A percentile compares a stretch with the other conserved stretches of the same genome.
phyloP scores from a whole-genome alignment of 31 red algal genomes.

The Odonthalia washingtoniensis region DNA sequence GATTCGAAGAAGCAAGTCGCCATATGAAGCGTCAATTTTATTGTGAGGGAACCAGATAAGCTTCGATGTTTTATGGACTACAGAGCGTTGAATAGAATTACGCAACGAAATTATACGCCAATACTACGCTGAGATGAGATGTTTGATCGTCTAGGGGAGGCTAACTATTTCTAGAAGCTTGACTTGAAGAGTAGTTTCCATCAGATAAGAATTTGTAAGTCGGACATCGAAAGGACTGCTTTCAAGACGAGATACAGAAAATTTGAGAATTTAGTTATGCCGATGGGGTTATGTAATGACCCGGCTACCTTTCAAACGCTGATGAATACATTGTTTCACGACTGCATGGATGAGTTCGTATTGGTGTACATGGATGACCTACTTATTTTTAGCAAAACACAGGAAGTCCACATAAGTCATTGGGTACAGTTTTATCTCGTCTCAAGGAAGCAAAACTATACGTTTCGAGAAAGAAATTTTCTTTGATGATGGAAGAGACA shows the following conservation, averaged over 20 bases:
- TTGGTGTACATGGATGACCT: constrained; percentile 4
- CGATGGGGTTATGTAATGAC: constrained; percentile 20
- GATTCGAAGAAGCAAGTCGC: too few species aligned
- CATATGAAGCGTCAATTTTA: background rate
- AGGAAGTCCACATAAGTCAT: background rate
- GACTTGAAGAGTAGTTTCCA: constrained; percentile 8
- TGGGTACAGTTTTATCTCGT: background rate
- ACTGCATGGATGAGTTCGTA: background rate
- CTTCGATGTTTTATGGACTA: background rate
- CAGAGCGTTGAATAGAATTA: background rate
- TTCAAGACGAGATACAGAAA: background rate
- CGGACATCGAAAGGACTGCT: constrained; percentile 1
- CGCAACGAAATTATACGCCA: background rate
- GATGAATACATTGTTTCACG: constrained; percentile 4
- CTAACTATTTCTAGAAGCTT: background rate
- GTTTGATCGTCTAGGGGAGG: background rate
- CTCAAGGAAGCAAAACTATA: background rate
- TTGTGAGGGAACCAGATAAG: background rate
- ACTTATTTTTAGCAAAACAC: background rate
- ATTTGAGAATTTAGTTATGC: constrained; percentile 3
- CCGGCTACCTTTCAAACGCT: constrained; percentile 3
- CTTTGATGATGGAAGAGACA: too few species aligned
- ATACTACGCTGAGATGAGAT: background rate
- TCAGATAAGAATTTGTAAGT: background rate
- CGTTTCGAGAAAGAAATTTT: background rate